Percentiles rank a stretch among this genome's conserved stretches.
These are phyloP conservation scores for Aspergillus bombycis DNA, from an alignment of 2,329 filamentous ascomycete genomes.

Conservation along the genomic window DNA sequence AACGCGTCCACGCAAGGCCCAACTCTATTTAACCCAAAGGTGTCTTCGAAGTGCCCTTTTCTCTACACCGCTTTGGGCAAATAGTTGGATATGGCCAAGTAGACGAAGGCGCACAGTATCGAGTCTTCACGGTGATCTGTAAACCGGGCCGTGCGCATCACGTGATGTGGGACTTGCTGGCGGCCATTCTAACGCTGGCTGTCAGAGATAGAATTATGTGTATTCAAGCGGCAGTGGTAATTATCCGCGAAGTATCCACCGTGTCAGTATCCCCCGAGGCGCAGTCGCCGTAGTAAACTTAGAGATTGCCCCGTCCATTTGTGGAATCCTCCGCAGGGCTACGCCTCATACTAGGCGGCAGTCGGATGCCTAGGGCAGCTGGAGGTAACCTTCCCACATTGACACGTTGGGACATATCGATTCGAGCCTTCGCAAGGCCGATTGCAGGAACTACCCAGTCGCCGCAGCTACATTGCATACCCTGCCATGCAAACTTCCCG, in stretches of 20 bases:
- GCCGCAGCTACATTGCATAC: slow-evolving; percentile 87
- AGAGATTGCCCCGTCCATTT: slow-evolving; percentile 20
- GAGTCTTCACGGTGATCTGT: not conserved
- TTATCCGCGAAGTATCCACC: not conserved
- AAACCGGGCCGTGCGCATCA: not conserved
- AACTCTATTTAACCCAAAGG: not conserved
- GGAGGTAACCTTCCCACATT: slow-evolving; percentile 27
- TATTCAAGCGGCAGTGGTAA: not conserved
- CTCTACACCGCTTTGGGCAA: not conserved
- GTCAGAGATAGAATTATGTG: not conserved
- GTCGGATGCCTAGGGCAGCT: slow-evolving; percentile 39
- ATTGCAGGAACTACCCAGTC: slow-evolving; percentile 92
- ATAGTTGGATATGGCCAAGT: not conserved
- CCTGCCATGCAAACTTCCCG: slow-evolving; percentile 95
- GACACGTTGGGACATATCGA: slow-evolving; percentile 68
- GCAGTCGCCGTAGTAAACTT: not conserved
- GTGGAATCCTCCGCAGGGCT: slow-evolving; percentile 10
- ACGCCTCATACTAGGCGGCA: slow-evolving; percentile 42
- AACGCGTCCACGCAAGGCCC: not conserved
- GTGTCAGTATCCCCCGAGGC: not conserved
- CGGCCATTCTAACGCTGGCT: not conserved
- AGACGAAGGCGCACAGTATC: not conserved
- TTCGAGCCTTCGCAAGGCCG: slow-evolving; percentile 76
- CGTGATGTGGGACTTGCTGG: not conserved
- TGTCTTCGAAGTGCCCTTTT: not conserved